These are phyloP conservation scores for Moesziomyces antarcticus DNA, from an alignment of 1,284 basidiomycete genomes.

Conservation along the genomic window DNA sequence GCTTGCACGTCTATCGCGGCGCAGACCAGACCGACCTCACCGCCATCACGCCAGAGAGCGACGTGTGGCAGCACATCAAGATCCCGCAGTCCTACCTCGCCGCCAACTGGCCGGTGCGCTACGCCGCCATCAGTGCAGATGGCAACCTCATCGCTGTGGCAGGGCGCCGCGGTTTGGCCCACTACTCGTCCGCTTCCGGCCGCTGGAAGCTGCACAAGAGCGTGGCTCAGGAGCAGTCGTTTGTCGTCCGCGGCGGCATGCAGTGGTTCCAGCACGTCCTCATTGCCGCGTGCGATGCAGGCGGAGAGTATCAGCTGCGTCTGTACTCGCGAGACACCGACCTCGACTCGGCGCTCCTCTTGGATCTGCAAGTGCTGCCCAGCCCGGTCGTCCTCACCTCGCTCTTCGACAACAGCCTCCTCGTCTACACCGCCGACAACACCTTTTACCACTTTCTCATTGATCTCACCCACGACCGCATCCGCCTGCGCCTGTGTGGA, in stretches of 20 bases:
- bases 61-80: conserved; percentile 75
- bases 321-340: conserved; percentile 95
- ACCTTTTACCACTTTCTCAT: conserved; percentile 93
- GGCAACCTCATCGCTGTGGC: conserved; percentile 93
- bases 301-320: conserved; percentile 73
- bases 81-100: conserved; percentile 90
- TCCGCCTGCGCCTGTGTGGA: conserved; percentile 86
- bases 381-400: conserved; percentile 72
- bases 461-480: conserved; percentile 82
- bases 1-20: conserved; percentile 92
- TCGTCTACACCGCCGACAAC: conserved; percentile 97
- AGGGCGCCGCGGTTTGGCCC: conserved; percentile 87
- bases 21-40: conserved; percentile 98
- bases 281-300: conserved; percentile 78
- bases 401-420: conserved; percentile 92
- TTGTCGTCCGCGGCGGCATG: conserved; percentile 88
- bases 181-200: conserved; percentile 92
- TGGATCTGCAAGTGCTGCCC: conserved; percentile 83
- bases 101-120: conserved; percentile 92
- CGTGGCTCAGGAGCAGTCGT: conserved; percentile 87
- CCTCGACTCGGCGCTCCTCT: conserved; percentile 83
- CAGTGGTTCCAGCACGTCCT: conserved; percentile 98
- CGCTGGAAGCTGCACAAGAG: conserved; percentile 92
- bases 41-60: conserved; percentile 97
- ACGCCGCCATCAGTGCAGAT: conserved; percentile 89